Conservation (phyloP, 805 yeast species). For the Nakazawaea ambrosiae region DNA sequence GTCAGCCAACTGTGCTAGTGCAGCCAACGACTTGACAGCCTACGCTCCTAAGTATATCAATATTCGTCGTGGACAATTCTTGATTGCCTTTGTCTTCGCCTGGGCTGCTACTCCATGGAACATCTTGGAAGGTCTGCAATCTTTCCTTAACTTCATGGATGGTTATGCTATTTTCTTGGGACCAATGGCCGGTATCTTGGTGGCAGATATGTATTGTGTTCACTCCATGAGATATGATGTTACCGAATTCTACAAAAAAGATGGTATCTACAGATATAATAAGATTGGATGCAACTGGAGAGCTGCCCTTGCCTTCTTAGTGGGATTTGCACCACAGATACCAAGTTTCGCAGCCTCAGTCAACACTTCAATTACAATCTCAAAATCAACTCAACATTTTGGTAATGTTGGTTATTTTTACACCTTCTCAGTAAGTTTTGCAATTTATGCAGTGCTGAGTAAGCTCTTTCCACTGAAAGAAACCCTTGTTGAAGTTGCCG, state of each 20-base stretch:
- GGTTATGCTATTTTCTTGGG: conserved; percentile 16
- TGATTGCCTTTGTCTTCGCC: conserved; percentile 24
- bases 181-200: conserved; percentile 17
- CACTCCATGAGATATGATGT: conserved; percentile 25
- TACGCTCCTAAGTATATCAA: conserved; percentile 51
- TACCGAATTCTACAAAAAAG: conserved; percentile 15
- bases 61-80: conserved; percentile 46
- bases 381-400: conserved; percentile 10
- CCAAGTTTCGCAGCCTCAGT: conserved; percentile 15
- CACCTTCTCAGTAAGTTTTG: conserved; percentile 17
- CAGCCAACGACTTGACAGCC: conserved; percentile 51
- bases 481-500: conserved; percentile 2
- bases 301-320: conserved; percentile 12
- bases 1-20: conserved; percentile 52
- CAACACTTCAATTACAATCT: conserved; percentile 10
- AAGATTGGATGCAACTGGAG: conserved; percentile 16
- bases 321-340: conserved; percentile 14
- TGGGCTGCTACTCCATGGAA: conserved; percentile 24
- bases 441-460: conserved; percentile 18
- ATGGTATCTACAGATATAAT: conserved; percentile 14
- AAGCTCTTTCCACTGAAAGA: conserved; percentile 18
- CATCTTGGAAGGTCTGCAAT: conserved; percentile 12
- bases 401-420: conserved; percentile 11
- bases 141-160: conserved; percentile 14
- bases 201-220: conserved; percentile 19